Conservation (phyloP, 805 yeast species). For the Millerago galiae region DNA sequence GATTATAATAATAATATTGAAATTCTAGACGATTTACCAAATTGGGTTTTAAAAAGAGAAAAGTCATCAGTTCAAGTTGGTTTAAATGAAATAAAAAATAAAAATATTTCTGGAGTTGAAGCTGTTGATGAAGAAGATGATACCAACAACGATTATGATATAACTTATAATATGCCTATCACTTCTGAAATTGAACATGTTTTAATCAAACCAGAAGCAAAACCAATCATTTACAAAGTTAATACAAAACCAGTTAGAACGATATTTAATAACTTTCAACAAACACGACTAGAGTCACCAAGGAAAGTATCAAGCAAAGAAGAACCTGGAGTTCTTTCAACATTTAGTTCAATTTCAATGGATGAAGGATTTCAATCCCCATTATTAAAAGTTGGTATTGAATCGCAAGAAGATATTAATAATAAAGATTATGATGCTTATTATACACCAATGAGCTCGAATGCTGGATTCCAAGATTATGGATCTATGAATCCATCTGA, state of each 20-base stretch:
- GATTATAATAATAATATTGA: constrained; percentile 2
- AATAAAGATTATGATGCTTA: constrained; percentile 13
- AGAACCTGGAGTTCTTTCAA: constrained; percentile 3
- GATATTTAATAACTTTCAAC: neutral
- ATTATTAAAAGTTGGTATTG: constrained; percentile 17
- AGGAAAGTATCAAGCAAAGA: neutral
- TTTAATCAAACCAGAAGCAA: neutral
- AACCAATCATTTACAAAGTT: neutral
- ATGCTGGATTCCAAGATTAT: constrained; percentile 5
- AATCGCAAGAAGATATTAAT: constrained; percentile 9
- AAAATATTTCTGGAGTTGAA: neutral
- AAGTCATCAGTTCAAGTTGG: constrained; percentile 16
- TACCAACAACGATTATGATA: neutral
- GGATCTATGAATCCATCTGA: neutral
- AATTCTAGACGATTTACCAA: neutral
- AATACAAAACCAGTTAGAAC: neutral
- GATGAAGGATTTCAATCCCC: constrained; percentile 20
- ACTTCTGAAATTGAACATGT: neutral
- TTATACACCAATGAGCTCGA: constrained; percentile 21
- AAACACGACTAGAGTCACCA: neutral
- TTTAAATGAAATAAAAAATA: constrained; percentile 3
- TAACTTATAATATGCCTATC: neutral
- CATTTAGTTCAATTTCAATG: constrained; percentile 13
- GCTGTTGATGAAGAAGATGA: neutral
- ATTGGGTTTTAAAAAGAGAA: constrained; percentile 18